These are phyloP conservation scores for Dipteronia dyeriana DNA, from an alignment of 345 rosid genomes.

Conservation along the genomic window DNA sequence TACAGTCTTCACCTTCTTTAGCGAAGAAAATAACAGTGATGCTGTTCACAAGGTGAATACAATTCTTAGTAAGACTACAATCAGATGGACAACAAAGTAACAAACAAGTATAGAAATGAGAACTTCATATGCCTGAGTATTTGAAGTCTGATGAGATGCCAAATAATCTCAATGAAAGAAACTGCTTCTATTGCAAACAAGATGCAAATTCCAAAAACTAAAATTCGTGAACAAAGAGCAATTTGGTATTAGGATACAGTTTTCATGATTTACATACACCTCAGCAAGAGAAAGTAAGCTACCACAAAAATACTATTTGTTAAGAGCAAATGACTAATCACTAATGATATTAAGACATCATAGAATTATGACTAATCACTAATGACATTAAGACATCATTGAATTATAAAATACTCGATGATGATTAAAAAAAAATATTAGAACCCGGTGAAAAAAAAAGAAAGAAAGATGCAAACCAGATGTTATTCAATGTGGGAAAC, in stretches of 20 bases:
- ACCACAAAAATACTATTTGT: neutral
- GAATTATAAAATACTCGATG: neutral
- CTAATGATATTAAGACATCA: too few relatives aligned
- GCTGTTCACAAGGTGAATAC: conserved; percentile 40
- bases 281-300: too few relatives aligned
- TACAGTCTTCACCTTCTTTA: conserved; percentile 71
- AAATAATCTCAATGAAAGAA: neutral
- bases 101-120: neutral
- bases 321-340: neutral
- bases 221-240: neutral
- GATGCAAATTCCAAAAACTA: neutral
- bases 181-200: neutral
- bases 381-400: too few relatives aligned
- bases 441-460: neutral
- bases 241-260: neutral
- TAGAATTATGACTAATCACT: neutral
- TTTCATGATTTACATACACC: neutral
- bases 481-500: neutral
- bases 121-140: neutral
- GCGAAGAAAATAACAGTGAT: conserved; percentile 77
- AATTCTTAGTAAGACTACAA: conserved; percentile 11
- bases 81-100: conserved; percentile 1
- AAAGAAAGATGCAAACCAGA: neutral
- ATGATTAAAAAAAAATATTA: too few relatives aligned
- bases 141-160: neutral